Evolutionary conservation across 169 alveolate genomes (phyloP).

Genomic region (Theileria equi): DNA sequence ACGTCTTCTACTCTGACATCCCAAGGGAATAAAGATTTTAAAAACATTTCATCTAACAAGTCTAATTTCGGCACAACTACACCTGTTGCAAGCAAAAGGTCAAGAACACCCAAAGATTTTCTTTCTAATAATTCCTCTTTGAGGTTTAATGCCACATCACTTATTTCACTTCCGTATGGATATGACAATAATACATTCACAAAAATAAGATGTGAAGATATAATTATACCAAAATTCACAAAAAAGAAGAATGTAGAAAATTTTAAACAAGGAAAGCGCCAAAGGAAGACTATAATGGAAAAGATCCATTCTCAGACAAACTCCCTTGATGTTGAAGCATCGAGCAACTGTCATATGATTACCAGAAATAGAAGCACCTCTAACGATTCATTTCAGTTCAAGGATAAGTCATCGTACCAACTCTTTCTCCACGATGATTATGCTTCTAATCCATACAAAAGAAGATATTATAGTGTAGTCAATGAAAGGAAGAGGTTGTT

Average conservation of each 20-base stretch:
- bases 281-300: neutral
- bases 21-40: too few relatives aligned
- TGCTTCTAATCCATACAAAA: constrained; percentile 42
- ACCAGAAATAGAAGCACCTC: neutral
- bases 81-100: too few relatives aligned
- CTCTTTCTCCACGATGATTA: constrained; percentile 35
- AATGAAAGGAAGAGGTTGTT: constrained; percentile 35
- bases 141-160: constrained; percentile 50
- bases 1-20: too few relatives aligned
- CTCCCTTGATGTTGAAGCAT: neutral
- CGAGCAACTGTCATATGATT: neutral
- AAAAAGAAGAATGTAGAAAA: constrained; percentile 1
- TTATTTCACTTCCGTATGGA: constrained; percentile 41
- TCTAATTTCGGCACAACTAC: too few relatives aligned
- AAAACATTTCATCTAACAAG: too few relatives aligned
- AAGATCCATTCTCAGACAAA: neutral
- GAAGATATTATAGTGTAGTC: constrained; percentile 26
- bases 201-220: constrained; percentile 38
- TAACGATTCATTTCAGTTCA: neutral
- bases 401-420: constrained; percentile 7
- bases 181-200: constrained; percentile 54
- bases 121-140: constrained; percentile 41
- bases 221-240: constrained; percentile 27
- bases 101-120: too few relatives aligned
- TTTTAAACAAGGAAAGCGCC: neutral